Evolutionary conservation across 345 rosid genomes (phyloP).

Genomic region (Lepidium aucheri): DNA sequence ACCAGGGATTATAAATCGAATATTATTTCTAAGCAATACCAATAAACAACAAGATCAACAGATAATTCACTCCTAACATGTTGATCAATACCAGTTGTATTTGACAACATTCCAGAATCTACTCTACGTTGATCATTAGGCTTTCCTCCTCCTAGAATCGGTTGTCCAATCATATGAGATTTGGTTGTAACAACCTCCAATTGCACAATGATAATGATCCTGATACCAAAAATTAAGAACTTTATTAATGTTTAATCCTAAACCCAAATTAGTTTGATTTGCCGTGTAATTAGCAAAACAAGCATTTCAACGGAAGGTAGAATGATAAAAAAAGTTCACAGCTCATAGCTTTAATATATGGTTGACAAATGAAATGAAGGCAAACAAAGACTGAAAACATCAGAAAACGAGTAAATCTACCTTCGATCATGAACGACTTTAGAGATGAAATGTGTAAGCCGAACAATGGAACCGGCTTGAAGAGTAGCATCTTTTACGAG

Average conservation of each 20-base stretch:
- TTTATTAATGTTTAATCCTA: not conserved
- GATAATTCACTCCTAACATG: slow-evolving; percentile 30
- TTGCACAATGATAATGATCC: slow-evolving; percentile 62
- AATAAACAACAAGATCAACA: too few relatives aligned
- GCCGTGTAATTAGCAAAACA: too few relatives aligned
- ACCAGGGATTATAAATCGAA: too few relatives aligned
- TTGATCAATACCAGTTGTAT: slow-evolving; percentile 29
- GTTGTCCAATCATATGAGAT: slow-evolving; percentile 46
- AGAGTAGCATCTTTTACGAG: slow-evolving; percentile 45
- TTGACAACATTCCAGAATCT: slow-evolving; percentile 23
- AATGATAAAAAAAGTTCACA: too few relatives aligned
- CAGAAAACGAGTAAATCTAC: slow-evolving; percentile 23
- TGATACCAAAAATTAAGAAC: slow-evolving; percentile 12
- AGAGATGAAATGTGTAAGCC: slow-evolving; percentile 45
- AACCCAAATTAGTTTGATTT: not conserved
- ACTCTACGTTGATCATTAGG: slow-evolving; percentile 24
- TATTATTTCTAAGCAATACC: too few relatives aligned
- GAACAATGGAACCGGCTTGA: slow-evolving; percentile 57
- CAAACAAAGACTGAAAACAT: not conserved
- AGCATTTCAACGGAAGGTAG: too few relatives aligned
- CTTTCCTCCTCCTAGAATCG: slow-evolving; percentile 30
- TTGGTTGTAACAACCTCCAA: slow-evolving; percentile 44
- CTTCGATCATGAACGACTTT: slow-evolving; percentile 45
- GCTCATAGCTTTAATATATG: too few relatives aligned
- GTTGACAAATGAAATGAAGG: too few relatives aligned